A percentile compares a stretch with the other conserved stretches of the same genome.
Evolutionary conservation across 2,329 filamentous ascomycete species (phyloP).

Genomic region (Penicillium sp.): DNA sequence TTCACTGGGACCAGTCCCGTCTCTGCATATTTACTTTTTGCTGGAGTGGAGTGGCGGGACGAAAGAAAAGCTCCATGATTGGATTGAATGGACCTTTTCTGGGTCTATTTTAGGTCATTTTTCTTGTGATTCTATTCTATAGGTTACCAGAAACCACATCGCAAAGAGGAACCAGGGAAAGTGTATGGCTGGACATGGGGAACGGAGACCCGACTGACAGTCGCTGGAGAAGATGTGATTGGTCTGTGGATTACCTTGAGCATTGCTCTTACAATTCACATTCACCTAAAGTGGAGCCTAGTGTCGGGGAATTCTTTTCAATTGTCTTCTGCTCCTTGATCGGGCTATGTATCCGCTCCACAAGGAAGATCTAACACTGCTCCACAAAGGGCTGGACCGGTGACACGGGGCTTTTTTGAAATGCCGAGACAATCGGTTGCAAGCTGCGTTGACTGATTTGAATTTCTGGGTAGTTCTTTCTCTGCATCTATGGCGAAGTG

Average conservation of each 20-base stretch:
- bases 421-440: neutral
- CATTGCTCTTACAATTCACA: neutral
- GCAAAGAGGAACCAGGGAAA: neutral
- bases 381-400: conserved; percentile 4
- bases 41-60: neutral
- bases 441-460: neutral
- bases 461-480: neutral
- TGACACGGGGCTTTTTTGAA: neutral
- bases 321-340: neutral
- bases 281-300: neutral
- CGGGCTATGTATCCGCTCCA: neutral
- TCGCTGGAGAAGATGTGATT: neutral
- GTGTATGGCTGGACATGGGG: conserved; percentile 1
- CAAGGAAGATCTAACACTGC: neutral
- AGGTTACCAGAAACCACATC: neutral
- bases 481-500: neutral
- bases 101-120: neutral
- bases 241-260: neutral
- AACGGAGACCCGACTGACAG: neutral
- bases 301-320: neutral
- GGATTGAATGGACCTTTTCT: neutral
- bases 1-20: neutral
- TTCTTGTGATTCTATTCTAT: neutral
- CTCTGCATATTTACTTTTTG: neutral
- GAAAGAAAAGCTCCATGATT: neutral